Percentiles rank a stretch among this genome's conserved stretches.
phyloP scores from a whole-genome alignment of 768 basidiomycete genomes.

The Agrocybe praecox region DNA sequence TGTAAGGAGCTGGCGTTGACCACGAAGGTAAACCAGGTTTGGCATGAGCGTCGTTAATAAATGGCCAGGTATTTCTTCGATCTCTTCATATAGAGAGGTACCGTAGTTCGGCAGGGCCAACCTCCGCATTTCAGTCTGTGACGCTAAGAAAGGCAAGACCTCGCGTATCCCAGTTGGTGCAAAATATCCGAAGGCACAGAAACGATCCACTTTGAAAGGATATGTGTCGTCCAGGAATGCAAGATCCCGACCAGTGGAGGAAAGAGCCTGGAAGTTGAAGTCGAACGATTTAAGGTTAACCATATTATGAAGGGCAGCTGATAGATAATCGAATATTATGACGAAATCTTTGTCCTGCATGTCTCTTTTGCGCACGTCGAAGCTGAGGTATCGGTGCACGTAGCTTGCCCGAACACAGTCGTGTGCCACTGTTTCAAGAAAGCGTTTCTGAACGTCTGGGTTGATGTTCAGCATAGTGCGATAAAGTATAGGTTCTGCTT shows the following conservation, averaged over 20 bases:
- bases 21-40: not conserved
- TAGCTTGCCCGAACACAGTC: not conserved
- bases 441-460: not conserved
- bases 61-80: not conserved
- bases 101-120: not conserved
- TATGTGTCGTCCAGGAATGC: not conserved
- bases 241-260: not conserved
- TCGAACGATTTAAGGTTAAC: not conserved
- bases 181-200: not conserved
- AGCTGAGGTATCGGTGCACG: not conserved
- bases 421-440: not conserved
- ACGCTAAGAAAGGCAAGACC: not conserved
- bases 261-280: not conserved
- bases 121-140: not conserved
- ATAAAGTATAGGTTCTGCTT: slow-evolving; percentile 4
- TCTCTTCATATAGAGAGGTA: not conserved
- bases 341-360: too few species aligned
- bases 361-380: not conserved
- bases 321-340: not conserved
- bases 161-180: not conserved
- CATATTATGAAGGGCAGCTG: not conserved
- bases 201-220: not conserved
- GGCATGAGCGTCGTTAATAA: not conserved
- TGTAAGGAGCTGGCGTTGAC: not conserved
- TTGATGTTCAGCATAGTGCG: not conserved